Base-by-base conservation (phyloP, 108 stramenopile species). In the Craspedostauros australis region DNA sequence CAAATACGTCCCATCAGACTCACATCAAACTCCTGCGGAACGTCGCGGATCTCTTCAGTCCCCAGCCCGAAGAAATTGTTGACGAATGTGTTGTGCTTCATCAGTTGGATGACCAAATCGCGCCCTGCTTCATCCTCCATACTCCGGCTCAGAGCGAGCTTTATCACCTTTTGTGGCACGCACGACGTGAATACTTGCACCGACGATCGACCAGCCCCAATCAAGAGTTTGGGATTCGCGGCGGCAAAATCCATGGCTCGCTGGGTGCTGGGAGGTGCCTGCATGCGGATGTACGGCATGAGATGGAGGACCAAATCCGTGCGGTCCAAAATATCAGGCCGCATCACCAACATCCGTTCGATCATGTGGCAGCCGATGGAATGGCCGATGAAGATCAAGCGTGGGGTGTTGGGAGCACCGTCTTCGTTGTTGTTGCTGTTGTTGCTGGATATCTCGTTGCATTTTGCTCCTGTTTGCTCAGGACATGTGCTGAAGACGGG, bases 201-300 rank as follows among this genome's bases (percentile, higher is more conserved):
- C 15, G 64, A 6, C 5, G 14, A 26, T 19, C 43, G 57, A n/a
- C 55, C 46, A 5, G 62, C 20, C 0, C 46, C 43, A 59, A 84
- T 80, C 22, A 75, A 33, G 25, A 46, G 27, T 23, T 63, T 31
- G 7, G 73, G 65, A 36, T 50, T n/a, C 11, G 44, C 22, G 1
- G 79, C 79, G 32, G 52, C 48, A 32, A 37, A 49, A 7, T 80
- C 57, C 32, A 90, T 43, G 22, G 62, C 28, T 3, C 4, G 16
- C 64, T 71, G 42, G 27, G 72, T 60, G 28, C 37, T 2, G 16
- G 44, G 18, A 3, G 66, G 54, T 18, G 84, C 64, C 28, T 77
- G 63, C 37, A 78, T 83, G 5, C 89, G 70, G 28, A 75, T 58
- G 52, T 82, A 91, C 0, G 89, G 89, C 85, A 86, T 91, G 4